Conservation (phyloP, 1,284 basidiomycete species). For the Exobasidium cylindrosporum region DNA sequence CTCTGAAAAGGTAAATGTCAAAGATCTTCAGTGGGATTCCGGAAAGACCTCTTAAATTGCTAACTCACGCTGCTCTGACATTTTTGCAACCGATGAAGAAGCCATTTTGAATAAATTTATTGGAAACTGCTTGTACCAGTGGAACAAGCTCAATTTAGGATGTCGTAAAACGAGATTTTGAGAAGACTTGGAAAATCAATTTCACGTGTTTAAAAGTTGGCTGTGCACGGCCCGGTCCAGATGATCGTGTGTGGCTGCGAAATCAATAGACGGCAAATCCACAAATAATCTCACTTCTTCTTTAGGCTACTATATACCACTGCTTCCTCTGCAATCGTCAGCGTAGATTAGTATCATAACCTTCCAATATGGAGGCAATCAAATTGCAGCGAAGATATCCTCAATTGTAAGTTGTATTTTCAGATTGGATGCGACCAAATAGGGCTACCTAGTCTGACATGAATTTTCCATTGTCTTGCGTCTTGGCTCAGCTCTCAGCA, state of each 20-base stretch:
- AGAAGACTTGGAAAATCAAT: not conserved
- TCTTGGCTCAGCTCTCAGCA: constrained; percentile 46
- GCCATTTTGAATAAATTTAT: too few species aligned
- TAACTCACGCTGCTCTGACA: constrained; percentile 9
- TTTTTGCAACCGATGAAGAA: not conserved
- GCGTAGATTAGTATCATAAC: too few species aligned
- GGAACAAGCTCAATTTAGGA: too few species aligned
- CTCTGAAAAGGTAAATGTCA: constrained; percentile 21
- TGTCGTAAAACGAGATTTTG: too few species aligned
- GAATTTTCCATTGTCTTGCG: not conserved
- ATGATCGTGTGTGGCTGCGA: too few species aligned
- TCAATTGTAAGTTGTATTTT: constrained; percentile 70
- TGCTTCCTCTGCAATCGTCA: too few species aligned
- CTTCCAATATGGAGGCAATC: constrained; percentile 72
- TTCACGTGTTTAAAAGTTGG: not conserved
- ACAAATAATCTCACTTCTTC: too few species aligned
- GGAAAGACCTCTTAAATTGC: not conserved
- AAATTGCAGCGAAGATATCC: constrained; percentile 90
- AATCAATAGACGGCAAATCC: too few species aligned
- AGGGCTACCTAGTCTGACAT: not conserved
- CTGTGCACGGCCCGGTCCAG: not conserved
- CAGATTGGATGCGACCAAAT: not conserved
- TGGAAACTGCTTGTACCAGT: too few species aligned
- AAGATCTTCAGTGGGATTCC: not conserved
- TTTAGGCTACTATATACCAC: too few species aligned